Base-by-base conservation (phyloP, 495 filamentous ascomycete species). In the Talaromyces liani region DNA sequence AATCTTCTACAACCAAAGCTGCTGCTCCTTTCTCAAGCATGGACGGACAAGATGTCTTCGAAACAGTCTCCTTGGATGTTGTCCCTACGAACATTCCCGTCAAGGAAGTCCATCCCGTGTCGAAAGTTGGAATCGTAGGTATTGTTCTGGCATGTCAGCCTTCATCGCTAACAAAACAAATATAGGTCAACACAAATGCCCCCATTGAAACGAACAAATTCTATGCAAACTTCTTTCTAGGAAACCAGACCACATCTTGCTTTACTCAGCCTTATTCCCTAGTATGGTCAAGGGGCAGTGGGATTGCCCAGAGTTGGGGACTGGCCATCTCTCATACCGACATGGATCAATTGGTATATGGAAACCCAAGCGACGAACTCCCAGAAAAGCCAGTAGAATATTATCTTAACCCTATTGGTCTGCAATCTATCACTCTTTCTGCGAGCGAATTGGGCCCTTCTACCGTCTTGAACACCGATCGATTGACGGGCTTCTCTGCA, bases 221-320 rank as follows among this genome's bases (percentile, higher is more conserved):
- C 73, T 96, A 96, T 69, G 86, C 86, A 60, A 96, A 95, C 57
- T 86, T 96, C 66, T 94, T 93, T 69, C 77, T 97, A 2, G 91
- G 87, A 3, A 82, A 73, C 55, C 92, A 96, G 72, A 82, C 76
- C 4, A 82, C 83, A 41, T 80, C 87, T 1, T 83, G 86, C 0
- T 97, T 90, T 80, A 90, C 91, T 2, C 88, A 95, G 71, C 94
- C 94, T 9, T 98, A 97, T 72, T 88, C 89, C 0, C 66, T 97
- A 2, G 74, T 82, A 41, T 96, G 92, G 91, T 79, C 85, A 2
- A 87, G 84, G 68, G 92, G 92, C 2, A 73, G 73, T 49, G 89
- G 90, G 12, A 78, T 77, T 34, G 76, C 85, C 1, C 69, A 75
- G 59, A 93, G 88, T 73, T 97, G 84, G 82, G 92, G 92, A 7